phyloP scores from a whole-genome alignment of 805 yeast species.

The Metschnikowia peoriensis region DNA sequence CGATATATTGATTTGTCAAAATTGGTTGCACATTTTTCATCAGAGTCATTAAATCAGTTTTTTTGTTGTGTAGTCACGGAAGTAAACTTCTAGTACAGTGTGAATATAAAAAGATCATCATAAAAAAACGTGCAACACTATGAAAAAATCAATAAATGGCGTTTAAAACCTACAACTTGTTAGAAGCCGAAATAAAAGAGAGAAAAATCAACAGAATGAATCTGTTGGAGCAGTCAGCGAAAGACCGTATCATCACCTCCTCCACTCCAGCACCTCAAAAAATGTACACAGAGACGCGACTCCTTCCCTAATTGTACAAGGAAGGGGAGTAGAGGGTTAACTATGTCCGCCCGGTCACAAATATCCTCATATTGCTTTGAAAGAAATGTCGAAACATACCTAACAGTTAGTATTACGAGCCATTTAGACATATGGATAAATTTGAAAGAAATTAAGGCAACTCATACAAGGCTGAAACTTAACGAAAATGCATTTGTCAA shows the following conservation, averaged over 20 bases:
- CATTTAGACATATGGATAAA: not conserved
- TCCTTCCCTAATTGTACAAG: slow-evolving; percentile 40
- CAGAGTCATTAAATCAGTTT: slow-evolving; percentile 52
- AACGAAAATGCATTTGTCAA: slow-evolving; percentile 55
- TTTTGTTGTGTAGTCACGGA: slow-evolving; percentile 38
- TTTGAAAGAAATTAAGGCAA: slow-evolving; percentile 15
- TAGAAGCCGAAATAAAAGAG: slow-evolving; percentile 1
- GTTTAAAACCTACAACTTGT: slow-evolving; percentile 1
- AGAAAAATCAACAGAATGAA: not conserved
- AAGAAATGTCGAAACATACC: slow-evolving; percentile 17
- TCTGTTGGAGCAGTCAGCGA: slow-evolving; percentile 28
- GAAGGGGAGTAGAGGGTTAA: slow-evolving; percentile 33
- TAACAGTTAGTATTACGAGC: slow-evolving; percentile 10
- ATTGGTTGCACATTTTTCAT: slow-evolving; percentile 16
- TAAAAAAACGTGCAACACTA: slow-evolving; percentile 23
- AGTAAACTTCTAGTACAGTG: slow-evolving; percentile 44
- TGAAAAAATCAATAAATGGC: slow-evolving; percentile 22
- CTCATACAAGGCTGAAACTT: slow-evolving; percentile 67
- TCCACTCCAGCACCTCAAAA: slow-evolving; percentile 42
- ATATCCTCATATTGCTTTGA: slow-evolving; percentile 37
- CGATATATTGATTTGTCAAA: not conserved
- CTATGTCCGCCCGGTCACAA: slow-evolving; percentile 55
- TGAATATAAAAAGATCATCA: slow-evolving; percentile 52
- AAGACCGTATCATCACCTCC: slow-evolving; percentile 53
- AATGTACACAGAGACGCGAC: slow-evolving; percentile 54